Evolutionary conservation across 305 asterid species (phyloP).

Genomic region (Withania somnifera): DNA sequence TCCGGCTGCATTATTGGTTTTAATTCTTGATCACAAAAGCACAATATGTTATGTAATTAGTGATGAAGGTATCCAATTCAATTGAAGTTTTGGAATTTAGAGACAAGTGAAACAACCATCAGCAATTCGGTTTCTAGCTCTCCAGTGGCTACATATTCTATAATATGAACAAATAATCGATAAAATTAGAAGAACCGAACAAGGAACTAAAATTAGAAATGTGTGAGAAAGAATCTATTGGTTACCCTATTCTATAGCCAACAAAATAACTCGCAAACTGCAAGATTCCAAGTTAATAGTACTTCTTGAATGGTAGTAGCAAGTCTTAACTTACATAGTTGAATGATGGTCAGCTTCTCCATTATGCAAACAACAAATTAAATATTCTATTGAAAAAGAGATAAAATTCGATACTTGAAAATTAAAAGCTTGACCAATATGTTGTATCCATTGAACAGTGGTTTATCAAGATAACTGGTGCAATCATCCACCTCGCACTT

Average conservation of each 20-base stretch:
- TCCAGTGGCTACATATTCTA: too few species aligned
- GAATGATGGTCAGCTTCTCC: neutral
- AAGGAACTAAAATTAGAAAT: too few species aligned
- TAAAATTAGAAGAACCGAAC: too few species aligned
- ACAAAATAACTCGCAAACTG: neutral
- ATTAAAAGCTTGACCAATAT: neutral
- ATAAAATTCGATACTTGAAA: neutral
- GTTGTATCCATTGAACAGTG: neutral
- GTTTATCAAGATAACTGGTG: neutral
- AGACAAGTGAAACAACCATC: too few species aligned
- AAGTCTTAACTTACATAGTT: neutral
- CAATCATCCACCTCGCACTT: neutral
- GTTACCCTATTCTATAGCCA: neutral
- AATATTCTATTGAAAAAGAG: neutral
- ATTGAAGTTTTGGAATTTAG: too few species aligned
- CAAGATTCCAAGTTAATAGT: neutral
- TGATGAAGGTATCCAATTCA: too few species aligned
- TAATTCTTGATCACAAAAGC: too few species aligned
- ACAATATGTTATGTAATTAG: too few species aligned
- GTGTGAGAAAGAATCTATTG: neutral
- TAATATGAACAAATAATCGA: too few species aligned
- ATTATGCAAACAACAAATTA: neutral
- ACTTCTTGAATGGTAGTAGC: neutral
- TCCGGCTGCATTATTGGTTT: too few species aligned
- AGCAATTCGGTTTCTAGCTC: too few species aligned